phyloP scores from a whole-genome alignment of 73 alveolate species.

The Durusdinium trenchii region DNA sequence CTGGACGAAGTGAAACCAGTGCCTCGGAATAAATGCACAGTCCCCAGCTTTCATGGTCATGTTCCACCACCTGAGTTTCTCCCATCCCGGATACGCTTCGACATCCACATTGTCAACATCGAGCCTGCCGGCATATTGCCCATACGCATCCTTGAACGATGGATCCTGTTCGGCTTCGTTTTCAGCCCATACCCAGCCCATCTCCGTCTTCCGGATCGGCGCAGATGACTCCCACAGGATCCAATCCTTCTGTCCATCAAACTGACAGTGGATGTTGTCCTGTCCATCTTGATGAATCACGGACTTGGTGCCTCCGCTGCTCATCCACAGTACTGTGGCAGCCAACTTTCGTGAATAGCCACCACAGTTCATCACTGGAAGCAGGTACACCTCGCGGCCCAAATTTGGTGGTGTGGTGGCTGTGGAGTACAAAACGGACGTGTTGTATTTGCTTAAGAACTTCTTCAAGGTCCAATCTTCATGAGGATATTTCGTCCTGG shows the following conservation, averaged over 20 bases:
- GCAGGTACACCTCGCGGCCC: conserved; percentile 44
- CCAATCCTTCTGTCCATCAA: conserved; percentile 95
- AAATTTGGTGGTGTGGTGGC: conserved; percentile 73
- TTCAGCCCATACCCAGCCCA: conserved; percentile 84
- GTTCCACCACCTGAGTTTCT: conserved; percentile 83
- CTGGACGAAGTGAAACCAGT: conserved; percentile 79
- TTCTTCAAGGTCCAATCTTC: conserved; percentile 83
- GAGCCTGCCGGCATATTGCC: conserved; percentile 56
- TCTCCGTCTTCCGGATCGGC: conserved; percentile 31
- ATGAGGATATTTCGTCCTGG: conserved; percentile 91
- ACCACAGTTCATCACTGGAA: conserved; percentile 93
- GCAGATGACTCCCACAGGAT: conserved; percentile 94
- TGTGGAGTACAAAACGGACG: conserved; percentile 41
- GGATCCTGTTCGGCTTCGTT: conserved; percentile 79
- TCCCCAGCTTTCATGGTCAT: conserved; percentile 84
- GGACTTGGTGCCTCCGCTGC: conserved; percentile 95
- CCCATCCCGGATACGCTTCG: conserved; percentile 69
- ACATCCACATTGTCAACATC: conserved; percentile 82
- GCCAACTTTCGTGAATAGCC: conserved; percentile 57
- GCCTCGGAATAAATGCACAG: conserved; percentile 63
- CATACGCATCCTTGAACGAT: conserved; percentile 23
- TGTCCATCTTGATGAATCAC: conserved; percentile 92
- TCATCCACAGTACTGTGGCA: conserved; percentile 91
- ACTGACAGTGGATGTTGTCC: conserved; percentile 95
- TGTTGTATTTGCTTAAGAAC: conserved; percentile 41